Conservation (phyloP, 192 early-diverging fungal genomes). For the Gigaspora rosea region DNA sequence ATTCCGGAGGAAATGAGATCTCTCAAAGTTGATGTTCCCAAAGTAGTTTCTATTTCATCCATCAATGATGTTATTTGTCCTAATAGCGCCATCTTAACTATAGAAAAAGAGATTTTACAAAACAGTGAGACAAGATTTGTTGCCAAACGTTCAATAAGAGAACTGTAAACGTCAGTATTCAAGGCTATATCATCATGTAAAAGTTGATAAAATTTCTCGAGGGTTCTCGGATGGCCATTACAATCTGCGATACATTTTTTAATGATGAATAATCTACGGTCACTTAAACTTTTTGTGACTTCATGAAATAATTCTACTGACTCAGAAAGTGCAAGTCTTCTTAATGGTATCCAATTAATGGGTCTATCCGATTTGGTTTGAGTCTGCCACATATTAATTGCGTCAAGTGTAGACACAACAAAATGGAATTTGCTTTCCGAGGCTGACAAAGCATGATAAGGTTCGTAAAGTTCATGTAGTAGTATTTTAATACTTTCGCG, state of each 20-base stretch:
- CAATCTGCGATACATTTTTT: constrained; percentile 2
- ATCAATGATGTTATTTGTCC: background rate
- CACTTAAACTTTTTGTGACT: background rate
- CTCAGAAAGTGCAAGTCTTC: background rate
- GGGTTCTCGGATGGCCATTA: constrained; percentile 13
- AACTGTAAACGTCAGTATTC: background rate
- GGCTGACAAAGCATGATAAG: background rate
- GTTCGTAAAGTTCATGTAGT: background rate
- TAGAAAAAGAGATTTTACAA: background rate
- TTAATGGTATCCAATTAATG: constrained; percentile 1
- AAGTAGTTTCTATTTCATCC: background rate
- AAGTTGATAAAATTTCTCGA: constrained; percentile 8
- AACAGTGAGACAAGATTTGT: background rate
- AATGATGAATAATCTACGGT: background rate
- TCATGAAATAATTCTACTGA: background rate
- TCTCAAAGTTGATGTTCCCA: background rate
- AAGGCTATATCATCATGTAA: background rate
- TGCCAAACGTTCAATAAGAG: background rate
- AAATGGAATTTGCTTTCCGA: background rate
- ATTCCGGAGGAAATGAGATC: constrained; percentile 4
- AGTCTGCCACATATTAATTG: background rate
- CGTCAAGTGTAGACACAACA: background rate
- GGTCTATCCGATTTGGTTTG: background rate
- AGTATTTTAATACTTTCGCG: background rate
- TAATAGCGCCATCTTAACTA: constrained; percentile 7